Percentiles rank a stretch among this genome's conserved stretches.
Evolutionary conservation across 441 rosid genomes (phyloP).

Genomic region (Euphorbia corollata): DNA sequence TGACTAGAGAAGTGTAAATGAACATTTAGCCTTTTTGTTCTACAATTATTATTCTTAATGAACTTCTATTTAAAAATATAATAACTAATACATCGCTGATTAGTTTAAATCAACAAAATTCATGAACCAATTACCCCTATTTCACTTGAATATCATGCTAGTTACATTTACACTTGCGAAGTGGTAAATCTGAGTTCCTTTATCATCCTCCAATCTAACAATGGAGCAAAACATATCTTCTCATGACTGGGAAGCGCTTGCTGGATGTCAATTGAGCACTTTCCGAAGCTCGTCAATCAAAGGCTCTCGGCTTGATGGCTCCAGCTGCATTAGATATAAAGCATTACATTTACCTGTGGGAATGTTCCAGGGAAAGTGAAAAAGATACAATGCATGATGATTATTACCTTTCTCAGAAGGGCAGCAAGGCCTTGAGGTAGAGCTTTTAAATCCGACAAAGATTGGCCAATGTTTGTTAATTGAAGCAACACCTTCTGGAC

Average conservation of each 20-base stretch:
- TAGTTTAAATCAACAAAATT: conserved; percentile 23
- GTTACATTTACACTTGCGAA: conserved; percentile 19
- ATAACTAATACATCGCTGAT: conserved; percentile 16
- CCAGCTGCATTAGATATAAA: conserved; percentile 52
- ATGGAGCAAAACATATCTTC: too few species aligned
- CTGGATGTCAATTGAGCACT: conserved; percentile 43
- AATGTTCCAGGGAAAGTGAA: conserved; percentile 16
- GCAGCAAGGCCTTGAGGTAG: conserved; percentile 87
- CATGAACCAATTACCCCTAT: not conserved
- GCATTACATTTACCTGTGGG: conserved; percentile 19
- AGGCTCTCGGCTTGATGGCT: conserved; percentile 53
- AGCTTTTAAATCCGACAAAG: conserved; percentile 63
- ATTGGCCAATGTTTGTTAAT: conserved; percentile 59
- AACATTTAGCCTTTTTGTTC: too few species aligned
- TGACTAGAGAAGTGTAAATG: too few species aligned
- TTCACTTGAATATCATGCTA: not conserved
- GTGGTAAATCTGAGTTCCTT: conserved; percentile 4
- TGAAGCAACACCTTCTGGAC: conserved; percentile 69
- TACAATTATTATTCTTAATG: conserved; percentile 2
- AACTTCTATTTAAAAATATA: conserved; percentile 13
- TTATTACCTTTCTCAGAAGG: conserved; percentile 76
- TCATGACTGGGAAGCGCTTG: not conserved
- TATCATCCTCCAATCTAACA: conserved; percentile 11
- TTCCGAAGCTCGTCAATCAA: conserved; percentile 57
- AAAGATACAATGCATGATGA: conserved; percentile 5